Conservation (phyloP, 2,329 filamentous ascomycete genomes). For the Harringtonia aguacate region DNA sequence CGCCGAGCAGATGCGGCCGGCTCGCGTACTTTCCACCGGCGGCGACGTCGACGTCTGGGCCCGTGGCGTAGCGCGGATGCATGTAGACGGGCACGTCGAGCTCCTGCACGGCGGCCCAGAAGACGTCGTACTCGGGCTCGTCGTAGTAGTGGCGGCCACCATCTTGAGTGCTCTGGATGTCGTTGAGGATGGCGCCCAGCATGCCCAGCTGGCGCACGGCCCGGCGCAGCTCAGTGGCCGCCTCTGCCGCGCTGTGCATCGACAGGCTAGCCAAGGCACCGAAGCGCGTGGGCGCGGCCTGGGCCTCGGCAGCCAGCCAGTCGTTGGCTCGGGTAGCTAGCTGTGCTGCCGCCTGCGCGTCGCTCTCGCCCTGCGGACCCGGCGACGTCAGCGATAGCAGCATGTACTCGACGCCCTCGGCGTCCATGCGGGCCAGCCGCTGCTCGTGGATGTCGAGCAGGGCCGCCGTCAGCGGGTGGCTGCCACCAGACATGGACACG, state of each 20-base stretch:
- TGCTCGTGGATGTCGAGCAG: conserved; percentile 20
- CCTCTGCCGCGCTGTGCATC: conserved; percentile 20
- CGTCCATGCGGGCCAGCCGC: conserved; percentile 21
- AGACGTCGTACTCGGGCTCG: conserved; percentile 17
- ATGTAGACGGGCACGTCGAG: conserved; percentile 23
- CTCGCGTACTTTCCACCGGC: conserved; percentile 15
- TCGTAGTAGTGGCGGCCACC: conserved; percentile 21
- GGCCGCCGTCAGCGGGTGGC: conserved; percentile 15
- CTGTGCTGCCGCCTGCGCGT: conserved; percentile 14
- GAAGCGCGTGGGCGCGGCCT: conserved; percentile 18
- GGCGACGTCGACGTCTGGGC: conserved; percentile 19
- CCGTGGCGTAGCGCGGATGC: conserved; percentile 21
- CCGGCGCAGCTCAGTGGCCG: conserved; percentile 18
- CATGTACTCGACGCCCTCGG: conserved; percentile 25
- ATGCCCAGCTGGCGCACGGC: conserved; percentile 21
- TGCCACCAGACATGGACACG: conserved; percentile 4
- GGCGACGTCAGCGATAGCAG: conserved; percentile 23
- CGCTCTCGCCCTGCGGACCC: conserved; percentile 19
- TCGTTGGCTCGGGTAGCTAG: conserved; percentile 20
- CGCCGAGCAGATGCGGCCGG: conserved; percentile 22
- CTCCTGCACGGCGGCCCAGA: conserved; percentile 21
- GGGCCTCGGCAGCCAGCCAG: conserved; percentile 20
- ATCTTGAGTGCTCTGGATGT: conserved; percentile 17
- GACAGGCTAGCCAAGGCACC: conserved; percentile 21
- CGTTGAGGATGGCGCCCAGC: conserved; percentile 22